phyloP scores from a whole-genome alignment of 2,329 filamentous ascomycete species.

The Calonectria honghensis region DNA sequence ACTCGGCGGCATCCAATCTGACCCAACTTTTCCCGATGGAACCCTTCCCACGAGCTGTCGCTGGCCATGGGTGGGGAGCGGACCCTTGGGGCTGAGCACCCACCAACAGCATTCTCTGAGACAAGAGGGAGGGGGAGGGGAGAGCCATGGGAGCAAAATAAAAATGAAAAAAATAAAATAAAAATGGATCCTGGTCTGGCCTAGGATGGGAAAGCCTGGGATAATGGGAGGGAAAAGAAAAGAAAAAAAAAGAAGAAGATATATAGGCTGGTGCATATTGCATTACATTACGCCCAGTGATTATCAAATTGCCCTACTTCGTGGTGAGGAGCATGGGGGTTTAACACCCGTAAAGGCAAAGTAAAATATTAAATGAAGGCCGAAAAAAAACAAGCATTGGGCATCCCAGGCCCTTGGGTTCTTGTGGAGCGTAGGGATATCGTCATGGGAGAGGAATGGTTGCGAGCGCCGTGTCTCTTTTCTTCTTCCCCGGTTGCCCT shows the following conservation, averaged over 20 bases:
- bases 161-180: conserved; percentile 7
- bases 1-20: conserved; percentile 40
- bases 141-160: not conserved
- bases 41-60: conserved; percentile 46
- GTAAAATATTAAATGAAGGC: conserved; percentile 26
- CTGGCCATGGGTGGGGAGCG: conserved; percentile 38
- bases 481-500: conserved; percentile 10
- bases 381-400: conserved; percentile 26
- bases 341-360: not conserved
- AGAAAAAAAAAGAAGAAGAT: not conserved
- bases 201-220: not conserved
- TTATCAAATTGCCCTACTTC: conserved; percentile 19
- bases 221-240: not conserved
- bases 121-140: conserved; percentile 23
- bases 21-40: conserved; percentile 46
- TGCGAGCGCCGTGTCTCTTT: not conserved
- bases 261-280: conserved; percentile 15
- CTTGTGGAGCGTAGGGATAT: conserved; percentile 21
- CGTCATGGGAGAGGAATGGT: conserved; percentile 21
- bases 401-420: conserved; percentile 25
- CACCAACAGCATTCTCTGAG: conserved; percentile 23
- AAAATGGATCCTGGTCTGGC: conserved; percentile 16
- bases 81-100: conserved; percentile 30
- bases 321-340: conserved; percentile 7
- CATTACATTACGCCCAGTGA: conserved; percentile 19